Percentiles rank a stretch among this genome's conserved stretches.
These are phyloP conservation scores for Clarireedia monteithiana DNA, from an alignment of 2,329 filamentous ascomycete genomes.

Conservation along the genomic window DNA sequence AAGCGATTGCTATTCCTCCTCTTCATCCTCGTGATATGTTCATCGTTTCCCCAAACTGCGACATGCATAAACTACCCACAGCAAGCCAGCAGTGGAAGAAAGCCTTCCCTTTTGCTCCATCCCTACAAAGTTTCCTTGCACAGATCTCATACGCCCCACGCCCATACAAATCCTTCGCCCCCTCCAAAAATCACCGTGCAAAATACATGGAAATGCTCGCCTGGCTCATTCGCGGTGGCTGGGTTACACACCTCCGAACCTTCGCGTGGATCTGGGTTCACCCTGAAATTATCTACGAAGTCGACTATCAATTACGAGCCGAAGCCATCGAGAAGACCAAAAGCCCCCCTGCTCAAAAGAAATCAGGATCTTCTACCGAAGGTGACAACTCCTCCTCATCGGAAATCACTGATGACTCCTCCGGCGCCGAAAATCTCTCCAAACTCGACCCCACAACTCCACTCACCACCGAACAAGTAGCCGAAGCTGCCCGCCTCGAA, in stretches of 20 bases:
- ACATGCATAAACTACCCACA: constrained; percentile 60
- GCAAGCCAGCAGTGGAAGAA: constrained; percentile 67
- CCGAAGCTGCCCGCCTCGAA: constrained; percentile 53
- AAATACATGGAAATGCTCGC: constrained; percentile 86
- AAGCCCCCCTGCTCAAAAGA: constrained; percentile 23
- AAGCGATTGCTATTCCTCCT: constrained; percentile 84
- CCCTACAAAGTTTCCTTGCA: constrained; percentile 79
- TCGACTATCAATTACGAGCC: constrained; percentile 62
- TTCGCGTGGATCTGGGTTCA: constrained; percentile 84
- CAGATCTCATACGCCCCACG: constrained; percentile 72
- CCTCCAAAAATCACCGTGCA: constrained; percentile 78
- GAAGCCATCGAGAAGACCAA: constrained; percentile 35
- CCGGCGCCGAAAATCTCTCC: not conserved
- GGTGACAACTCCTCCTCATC: constrained; percentile 4
- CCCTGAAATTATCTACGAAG: constrained; percentile 74
- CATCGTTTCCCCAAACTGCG: constrained; percentile 83
- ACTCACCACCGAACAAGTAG: constrained; percentile 47
- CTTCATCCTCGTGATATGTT: constrained; percentile 86
- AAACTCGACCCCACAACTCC: constrained; percentile 24
- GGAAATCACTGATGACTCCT: constrained; percentile 6
- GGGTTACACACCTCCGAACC: constrained; percentile 88
- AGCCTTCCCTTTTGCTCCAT: constrained; percentile 75
- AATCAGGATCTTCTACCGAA: constrained; percentile 8
- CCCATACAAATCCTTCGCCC: constrained; percentile 76
- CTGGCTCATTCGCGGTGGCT: constrained; percentile 86